These are phyloP conservation scores for Penicillium egyptiacum DNA, from an alignment of 495 filamentous ascomycete species.

Conservation along the genomic window DNA sequence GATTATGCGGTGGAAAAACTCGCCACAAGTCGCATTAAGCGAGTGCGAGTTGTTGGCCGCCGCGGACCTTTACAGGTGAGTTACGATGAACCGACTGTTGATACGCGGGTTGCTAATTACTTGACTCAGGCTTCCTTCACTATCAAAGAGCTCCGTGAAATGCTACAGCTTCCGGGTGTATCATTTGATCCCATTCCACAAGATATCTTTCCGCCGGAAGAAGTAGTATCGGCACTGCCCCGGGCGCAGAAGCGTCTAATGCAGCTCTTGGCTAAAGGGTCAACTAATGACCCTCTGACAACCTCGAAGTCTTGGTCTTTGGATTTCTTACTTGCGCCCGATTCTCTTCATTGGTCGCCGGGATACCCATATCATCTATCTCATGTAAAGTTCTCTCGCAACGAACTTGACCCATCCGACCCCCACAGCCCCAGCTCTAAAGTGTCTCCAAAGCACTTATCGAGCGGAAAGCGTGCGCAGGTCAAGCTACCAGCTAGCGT, in stretches of 20 bases:
- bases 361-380: constrained; percentile 49
- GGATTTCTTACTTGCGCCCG: constrained; percentile 77
- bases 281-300: constrained; percentile 44
- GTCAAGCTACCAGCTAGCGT: constrained; percentile 58
- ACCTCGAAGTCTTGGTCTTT: constrained; percentile 75
- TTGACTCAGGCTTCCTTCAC: constrained; percentile 77
- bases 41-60: constrained; percentile 81
- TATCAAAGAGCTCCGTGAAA: constrained; percentile 86
- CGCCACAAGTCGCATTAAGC: constrained; percentile 68
- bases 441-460: constrained; percentile 37
- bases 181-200: constrained; percentile 67
- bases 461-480: constrained; percentile 46
- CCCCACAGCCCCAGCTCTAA: constrained; percentile 47
- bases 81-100: background rate
- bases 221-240: constrained; percentile 60
- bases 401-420: constrained; percentile 47
- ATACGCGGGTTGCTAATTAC: constrained; percentile 2
- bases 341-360: constrained; percentile 57
- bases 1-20: constrained; percentile 76
- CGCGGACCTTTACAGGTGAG: constrained; percentile 81
- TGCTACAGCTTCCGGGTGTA: constrained; percentile 74
- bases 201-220: constrained; percentile 58
- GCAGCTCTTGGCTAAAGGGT: constrained; percentile 76
- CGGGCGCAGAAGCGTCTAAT: constrained; percentile 73
- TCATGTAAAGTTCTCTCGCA: constrained; percentile 66